phyloP scores from a whole-genome alignment of 2,329 filamentous ascomycete species.

The Pyricularia pennisetigena region DNA sequence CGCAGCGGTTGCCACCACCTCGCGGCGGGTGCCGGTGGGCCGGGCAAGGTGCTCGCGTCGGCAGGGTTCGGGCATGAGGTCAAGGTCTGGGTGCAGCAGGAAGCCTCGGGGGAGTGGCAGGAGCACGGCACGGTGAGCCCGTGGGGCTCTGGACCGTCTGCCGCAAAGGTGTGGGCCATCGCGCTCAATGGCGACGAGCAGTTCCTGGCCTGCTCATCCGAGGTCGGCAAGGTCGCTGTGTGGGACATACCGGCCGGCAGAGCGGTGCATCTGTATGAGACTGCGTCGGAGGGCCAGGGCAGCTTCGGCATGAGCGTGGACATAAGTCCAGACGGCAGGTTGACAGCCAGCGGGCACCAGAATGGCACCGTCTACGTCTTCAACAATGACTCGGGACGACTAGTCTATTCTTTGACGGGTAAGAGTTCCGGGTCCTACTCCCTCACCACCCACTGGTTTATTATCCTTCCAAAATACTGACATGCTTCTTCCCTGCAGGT shows the following conservation, averaged over 20 bases:
- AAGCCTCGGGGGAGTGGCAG: conserved; percentile 43
- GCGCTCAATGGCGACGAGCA: conserved; percentile 76
- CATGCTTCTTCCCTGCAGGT: conserved; percentile 34
- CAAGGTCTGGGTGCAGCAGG: conserved; percentile 64
- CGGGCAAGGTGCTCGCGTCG: conserved; percentile 66
- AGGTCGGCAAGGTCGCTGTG: conserved; percentile 80
- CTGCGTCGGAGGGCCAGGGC: conserved; percentile 52
- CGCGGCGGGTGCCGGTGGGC: conserved; percentile 46
- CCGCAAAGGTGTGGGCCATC: conserved; percentile 77
- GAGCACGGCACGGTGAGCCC: conserved; percentile 32
- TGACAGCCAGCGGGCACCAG: conserved; percentile 87
- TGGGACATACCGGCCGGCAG: conserved; percentile 59
- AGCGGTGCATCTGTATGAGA: conserved; percentile 65
- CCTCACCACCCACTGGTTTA: neutral
- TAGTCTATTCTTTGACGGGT: conserved; percentile 80
- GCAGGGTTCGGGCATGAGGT: conserved; percentile 85
- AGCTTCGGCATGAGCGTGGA: conserved; percentile 88
- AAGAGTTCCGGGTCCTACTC: conserved; percentile 15
- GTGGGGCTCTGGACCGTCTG: conserved; percentile 33
- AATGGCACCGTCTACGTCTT: conserved; percentile 91
- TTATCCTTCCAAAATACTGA: neutral
- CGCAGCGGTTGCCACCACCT: conserved; percentile 88
- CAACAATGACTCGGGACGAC: conserved; percentile 78
- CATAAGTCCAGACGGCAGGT: conserved; percentile 66
- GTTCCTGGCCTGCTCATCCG: conserved; percentile 77